Evolutionary conservation across 306 rosid species (phyloP).

Genomic region (Fagus sylvatica): DNA sequence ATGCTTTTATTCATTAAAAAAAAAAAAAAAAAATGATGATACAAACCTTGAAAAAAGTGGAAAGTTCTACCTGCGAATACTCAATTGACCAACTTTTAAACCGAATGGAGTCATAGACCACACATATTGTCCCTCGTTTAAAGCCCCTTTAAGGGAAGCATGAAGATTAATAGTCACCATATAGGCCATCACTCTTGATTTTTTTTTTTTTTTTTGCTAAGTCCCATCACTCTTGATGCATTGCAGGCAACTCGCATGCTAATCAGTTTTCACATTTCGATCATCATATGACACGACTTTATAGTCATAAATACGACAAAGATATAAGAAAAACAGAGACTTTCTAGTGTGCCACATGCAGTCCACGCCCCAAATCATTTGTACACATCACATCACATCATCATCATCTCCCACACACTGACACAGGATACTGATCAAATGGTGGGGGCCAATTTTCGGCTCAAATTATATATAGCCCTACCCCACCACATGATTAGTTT

Average conservation of each 20-base stretch:
- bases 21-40: neutral
- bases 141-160: conserved; percentile 40
- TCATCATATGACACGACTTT: neutral
- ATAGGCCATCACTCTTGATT: neutral
- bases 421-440: conserved; percentile 17
- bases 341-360: neutral
- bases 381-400: conserved; percentile 28
- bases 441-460: conserved; percentile 41
- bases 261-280: conserved; percentile 3
- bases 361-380: conserved; percentile 55
- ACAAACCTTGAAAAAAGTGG: conserved; percentile 1
- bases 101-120: neutral
- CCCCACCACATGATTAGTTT: conserved; percentile 13
- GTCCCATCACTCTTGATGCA: conserved; percentile 5
- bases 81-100: neutral
- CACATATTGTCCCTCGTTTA: neutral
- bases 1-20: too few relatives aligned
- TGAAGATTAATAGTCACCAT: conserved; percentile 40
- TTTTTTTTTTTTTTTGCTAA: too few relatives aligned
- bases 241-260: conserved; percentile 20
- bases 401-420: conserved; percentile 34
- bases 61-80: conserved; percentile 5
- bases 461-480: neutral
- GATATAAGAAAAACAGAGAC: conserved; percentile 5
- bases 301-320: conserved; percentile 3